Evolutionary conservation across 2,329 filamentous ascomycete genomes (phyloP).

Genomic region (Phyllosticta citriasiana): DNA sequence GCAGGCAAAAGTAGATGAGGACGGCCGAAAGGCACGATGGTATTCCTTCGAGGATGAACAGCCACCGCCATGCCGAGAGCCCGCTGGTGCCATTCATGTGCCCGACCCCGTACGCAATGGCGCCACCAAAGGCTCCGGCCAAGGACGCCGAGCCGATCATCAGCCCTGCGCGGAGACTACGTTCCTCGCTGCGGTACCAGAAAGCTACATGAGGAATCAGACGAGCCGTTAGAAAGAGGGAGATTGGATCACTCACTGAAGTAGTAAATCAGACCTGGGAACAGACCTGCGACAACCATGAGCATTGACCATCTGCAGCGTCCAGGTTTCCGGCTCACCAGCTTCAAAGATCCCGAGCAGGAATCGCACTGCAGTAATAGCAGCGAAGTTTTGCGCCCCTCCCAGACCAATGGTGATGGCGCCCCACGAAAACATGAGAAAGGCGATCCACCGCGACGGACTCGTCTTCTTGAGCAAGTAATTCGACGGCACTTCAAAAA

Average conservation of each 20-base stretch:
- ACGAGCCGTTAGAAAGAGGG: not conserved
- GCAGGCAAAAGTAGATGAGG: slow-evolving; percentile 37
- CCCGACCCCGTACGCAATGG: slow-evolving; percentile 43
- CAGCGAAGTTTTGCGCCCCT: slow-evolving; percentile 32
- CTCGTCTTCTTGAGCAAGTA: slow-evolving; percentile 50
- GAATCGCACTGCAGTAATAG: slow-evolving; percentile 32
- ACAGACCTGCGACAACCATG: slow-evolving; percentile 12
- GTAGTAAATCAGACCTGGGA: slow-evolving; percentile 33
- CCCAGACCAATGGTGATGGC: slow-evolving; percentile 38
- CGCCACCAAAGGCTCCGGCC: slow-evolving; percentile 44
- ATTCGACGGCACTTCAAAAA: slow-evolving; percentile 46
- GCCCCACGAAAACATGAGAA: slow-evolving; percentile 40
- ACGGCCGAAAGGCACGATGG: slow-evolving; percentile 28
- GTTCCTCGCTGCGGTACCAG: slow-evolving; percentile 47
- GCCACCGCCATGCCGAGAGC: slow-evolving; percentile 25
- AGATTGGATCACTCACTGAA: slow-evolving; percentile 28
- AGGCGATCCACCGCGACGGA: slow-evolving; percentile 26
- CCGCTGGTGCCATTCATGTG: slow-evolving; percentile 28
- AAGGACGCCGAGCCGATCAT: slow-evolving; percentile 46
- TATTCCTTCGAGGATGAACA: slow-evolving; percentile 37
- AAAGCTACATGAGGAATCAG: slow-evolving; percentile 25
- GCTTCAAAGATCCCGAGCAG: slow-evolving; percentile 27
- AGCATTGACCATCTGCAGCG: not conserved
- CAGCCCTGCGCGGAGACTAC: slow-evolving; percentile 48
- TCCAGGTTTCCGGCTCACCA: slow-evolving; percentile 4